Evolutionary conservation across 2,329 filamentous ascomycete genomes (phyloP).

Genomic region (Cytospora piceae): DNA sequence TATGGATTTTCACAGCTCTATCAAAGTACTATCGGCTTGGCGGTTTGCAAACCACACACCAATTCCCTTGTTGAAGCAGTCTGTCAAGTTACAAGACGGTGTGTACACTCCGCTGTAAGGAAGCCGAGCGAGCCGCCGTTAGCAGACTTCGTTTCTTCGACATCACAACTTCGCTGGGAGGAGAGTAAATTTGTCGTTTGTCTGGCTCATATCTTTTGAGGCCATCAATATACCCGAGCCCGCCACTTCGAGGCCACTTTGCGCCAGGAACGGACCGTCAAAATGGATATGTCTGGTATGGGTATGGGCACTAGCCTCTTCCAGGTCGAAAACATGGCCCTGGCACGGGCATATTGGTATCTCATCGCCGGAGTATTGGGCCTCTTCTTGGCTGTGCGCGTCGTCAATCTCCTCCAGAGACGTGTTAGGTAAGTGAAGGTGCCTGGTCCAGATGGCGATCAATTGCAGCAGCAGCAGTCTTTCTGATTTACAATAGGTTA

Average conservation of each 20-base stretch:
- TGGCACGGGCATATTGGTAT: constrained; percentile 64
- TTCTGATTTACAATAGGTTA: constrained; percentile 44
- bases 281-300: constrained; percentile 29
- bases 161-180: neutral
- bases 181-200: constrained; percentile 13
- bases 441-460: neutral
- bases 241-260: neutral
- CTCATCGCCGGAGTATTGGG: constrained; percentile 55
- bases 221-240: neutral
- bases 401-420: constrained; percentile 48
- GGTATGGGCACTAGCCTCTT: constrained; percentile 46
- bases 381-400: constrained; percentile 45
- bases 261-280: constrained; percentile 11
- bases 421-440: constrained; percentile 45
- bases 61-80: too few species aligned
- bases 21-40: too few species aligned
- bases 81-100: too few species aligned
- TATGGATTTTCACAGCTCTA: too few species aligned
- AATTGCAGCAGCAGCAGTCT: neutral
- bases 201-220: constrained; percentile 15
- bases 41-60: too few species aligned
- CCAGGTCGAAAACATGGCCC: constrained; percentile 50
- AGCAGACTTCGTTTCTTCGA: neutral
- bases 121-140: neutral
- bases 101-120: neutral